Conservation (phyloP, 2,329 filamentous ascomycete genomes). For the Exophiala viscosa region DNA sequence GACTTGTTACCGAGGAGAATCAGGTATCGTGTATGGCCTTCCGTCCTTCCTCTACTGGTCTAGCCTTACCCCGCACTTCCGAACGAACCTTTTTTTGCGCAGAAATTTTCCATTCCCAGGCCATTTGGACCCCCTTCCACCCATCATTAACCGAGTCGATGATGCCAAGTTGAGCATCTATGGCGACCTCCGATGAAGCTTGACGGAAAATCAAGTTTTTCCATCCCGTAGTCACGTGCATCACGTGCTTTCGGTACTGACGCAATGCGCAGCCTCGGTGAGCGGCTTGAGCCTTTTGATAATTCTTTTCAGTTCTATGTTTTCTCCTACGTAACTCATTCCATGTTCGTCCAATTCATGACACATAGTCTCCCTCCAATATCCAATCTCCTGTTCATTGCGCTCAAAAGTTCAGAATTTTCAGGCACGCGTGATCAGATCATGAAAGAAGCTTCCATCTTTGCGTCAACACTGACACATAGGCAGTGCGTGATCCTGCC, state of each 20-base stretch:
- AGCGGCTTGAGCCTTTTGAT: background rate
- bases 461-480: slow-evolving; percentile 3
- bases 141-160: too few relatives aligned
- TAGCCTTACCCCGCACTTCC: slow-evolving; percentile 25
- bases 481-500: background rate
- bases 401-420: slow-evolving; percentile 6
- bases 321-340: slow-evolving; percentile 21
- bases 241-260: background rate
- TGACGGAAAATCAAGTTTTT: background rate
- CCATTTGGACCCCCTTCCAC: too few relatives aligned
- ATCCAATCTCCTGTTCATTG: slow-evolving; percentile 11
- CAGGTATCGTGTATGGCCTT: background rate
- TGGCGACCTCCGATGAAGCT: background rate
- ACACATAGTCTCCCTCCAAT: slow-evolving; percentile 14
- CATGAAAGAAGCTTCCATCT: slow-evolving; percentile 1
- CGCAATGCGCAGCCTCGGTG: too few relatives aligned
- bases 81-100: slow-evolving; percentile 5
- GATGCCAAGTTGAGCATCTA: too few relatives aligned
- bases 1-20: too few relatives aligned
- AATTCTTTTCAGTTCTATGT: background rate
- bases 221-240: slow-evolving; percentile 3
- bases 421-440: slow-evolving; percentile 16
- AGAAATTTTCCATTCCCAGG: too few relatives aligned
- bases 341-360: slow-evolving; percentile 10
- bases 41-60: slow-evolving; percentile 12